These are phyloP conservation scores for Lactifluus echinatus DNA, from an alignment of 768 basidiomycete species.

Conservation along the genomic window DNA sequence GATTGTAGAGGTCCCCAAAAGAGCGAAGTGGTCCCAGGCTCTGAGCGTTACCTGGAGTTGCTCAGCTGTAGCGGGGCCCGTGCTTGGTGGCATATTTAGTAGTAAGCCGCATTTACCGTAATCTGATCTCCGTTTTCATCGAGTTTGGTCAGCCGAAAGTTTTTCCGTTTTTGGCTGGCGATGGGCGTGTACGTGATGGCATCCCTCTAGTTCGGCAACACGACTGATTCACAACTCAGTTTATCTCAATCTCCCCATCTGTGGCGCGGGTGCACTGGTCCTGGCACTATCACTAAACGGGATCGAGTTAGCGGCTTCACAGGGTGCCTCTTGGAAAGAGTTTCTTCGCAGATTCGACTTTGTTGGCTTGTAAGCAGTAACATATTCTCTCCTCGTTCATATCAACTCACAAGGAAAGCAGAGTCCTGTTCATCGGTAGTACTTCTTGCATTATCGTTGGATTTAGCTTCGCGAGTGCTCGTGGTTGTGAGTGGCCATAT, in stretches of 20 bases:
- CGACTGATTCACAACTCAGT: conserved; percentile 37
- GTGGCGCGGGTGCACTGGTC: conserved; percentile 48
- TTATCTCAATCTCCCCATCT: conserved; percentile 76
- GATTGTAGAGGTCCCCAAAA: conserved; percentile 59
- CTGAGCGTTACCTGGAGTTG: conserved; percentile 81
- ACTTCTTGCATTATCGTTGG: conserved; percentile 70
- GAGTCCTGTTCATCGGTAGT: conserved; percentile 64
- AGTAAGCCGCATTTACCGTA: conserved; percentile 34
- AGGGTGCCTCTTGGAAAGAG: conserved; percentile 46
- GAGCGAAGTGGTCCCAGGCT: conserved; percentile 80
- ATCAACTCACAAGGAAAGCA: conserved; percentile 27
- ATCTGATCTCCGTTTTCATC: not conserved
- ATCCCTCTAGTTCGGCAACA: conserved; percentile 3
- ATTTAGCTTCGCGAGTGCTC: conserved; percentile 63
- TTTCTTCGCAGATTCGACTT: conserved; percentile 63
- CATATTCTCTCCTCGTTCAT: conserved; percentile 18
- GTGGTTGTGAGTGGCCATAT: conserved; percentile 48
- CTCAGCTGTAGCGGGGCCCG: conserved; percentile 75
- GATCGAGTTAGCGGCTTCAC: conserved; percentile 39
- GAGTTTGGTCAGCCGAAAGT: conserved; percentile 11
- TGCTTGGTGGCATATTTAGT: conserved; percentile 79
- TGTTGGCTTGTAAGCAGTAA: conserved; percentile 55
- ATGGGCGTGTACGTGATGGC: conserved; percentile 66
- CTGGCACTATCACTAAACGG: conserved; percentile 52
- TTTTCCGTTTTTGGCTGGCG: conserved; percentile 51